phyloP scores from a whole-genome alignment of 2,329 filamentous ascomycete species.

The Neonectria hederae region DNA sequence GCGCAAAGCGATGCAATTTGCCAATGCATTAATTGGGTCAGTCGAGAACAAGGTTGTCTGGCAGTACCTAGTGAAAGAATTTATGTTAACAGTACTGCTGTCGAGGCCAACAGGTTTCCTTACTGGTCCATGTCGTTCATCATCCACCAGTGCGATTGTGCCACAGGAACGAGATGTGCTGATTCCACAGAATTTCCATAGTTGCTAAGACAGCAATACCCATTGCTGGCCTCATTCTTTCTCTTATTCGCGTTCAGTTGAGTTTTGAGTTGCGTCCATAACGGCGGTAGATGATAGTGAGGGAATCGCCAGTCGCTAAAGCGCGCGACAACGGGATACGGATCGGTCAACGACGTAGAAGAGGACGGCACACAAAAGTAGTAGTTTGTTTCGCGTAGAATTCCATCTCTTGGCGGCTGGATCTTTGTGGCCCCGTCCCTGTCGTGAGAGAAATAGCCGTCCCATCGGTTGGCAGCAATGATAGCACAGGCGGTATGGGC shows the following conservation, averaged over 20 bases:
- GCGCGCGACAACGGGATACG: conserved; percentile 5
- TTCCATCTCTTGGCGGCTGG: background rate
- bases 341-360: background rate
- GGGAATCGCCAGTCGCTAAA: conserved; percentile 12
- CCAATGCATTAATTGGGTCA: background rate
- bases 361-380: conserved; percentile 1
- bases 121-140: background rate
- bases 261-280: background rate
- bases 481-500: conserved; percentile 11
- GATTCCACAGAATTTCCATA: background rate
- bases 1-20: background rate
- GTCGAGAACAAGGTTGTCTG: background rate
- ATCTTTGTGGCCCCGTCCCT: conserved; percentile 1
- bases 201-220: background rate
- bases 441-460: conserved; percentile 10
- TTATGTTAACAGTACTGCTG: background rate
- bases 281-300: background rate
- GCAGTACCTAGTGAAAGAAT: background rate
- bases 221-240: background rate
- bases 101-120: background rate
- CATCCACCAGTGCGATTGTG: background rate
- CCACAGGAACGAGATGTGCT: background rate
- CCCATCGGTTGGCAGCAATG: background rate
- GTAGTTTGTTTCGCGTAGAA: background rate
- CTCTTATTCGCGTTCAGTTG: background rate